These are phyloP conservation scores for Hordeum marinum DNA, from an alignment of 176 grass and related monocot genomes.

Conservation along the genomic window DNA sequence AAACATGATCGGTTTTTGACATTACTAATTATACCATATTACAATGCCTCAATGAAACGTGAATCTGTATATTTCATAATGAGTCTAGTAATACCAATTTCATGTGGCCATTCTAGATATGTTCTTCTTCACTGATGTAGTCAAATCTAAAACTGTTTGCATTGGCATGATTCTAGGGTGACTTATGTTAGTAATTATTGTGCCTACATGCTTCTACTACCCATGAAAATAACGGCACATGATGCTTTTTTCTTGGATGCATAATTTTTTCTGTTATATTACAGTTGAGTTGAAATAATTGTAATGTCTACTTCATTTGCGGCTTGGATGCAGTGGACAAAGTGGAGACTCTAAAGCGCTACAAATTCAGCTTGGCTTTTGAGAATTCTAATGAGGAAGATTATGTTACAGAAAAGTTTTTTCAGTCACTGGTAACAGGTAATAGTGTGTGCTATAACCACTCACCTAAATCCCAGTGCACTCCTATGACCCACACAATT, in stretches of 20 bases:
- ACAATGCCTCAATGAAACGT: neutral
- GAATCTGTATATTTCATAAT: neutral
- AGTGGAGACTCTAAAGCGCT: conserved; percentile 73
- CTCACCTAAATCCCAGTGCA: neutral
- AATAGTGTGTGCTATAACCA: conserved; percentile 1
- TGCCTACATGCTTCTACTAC: neutral
- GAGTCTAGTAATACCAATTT: neutral
- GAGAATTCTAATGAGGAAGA: conserved; percentile 99
- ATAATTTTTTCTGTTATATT: neutral
- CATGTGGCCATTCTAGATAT: neutral
- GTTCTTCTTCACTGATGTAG: neutral
- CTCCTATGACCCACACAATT: neutral
- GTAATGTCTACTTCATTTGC: conserved; percentile 7
- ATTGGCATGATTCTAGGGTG: neutral
- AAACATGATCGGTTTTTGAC: neutral
- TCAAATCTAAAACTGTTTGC: neutral
- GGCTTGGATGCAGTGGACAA: conserved; percentile 75
- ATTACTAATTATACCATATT: neutral
- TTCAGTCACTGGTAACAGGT: conserved; percentile 96
- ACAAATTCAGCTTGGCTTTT: conserved; percentile 99
- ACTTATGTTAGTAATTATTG: neutral
- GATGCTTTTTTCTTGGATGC: conserved; percentile 7
- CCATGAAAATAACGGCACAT: neutral
- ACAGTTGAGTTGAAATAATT: neutral
- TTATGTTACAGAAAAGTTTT: conserved; percentile 98